Base-by-base conservation (phyloP, 1,284 basidiomycete species). In the Schizophyllum amplum region DNA sequence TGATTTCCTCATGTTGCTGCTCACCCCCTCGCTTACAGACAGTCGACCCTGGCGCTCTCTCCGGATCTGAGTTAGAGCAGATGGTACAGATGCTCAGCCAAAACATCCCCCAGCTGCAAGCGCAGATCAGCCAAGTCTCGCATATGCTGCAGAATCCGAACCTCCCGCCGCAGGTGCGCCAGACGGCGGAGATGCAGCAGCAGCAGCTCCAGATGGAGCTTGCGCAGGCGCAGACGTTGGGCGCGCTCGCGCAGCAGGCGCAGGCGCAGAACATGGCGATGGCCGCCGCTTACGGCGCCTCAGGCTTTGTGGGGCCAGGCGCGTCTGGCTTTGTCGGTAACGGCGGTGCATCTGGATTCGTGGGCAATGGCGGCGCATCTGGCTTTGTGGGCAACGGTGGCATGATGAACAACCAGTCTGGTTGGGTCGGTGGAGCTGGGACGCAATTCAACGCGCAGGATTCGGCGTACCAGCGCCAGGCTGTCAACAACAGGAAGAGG, bases 391-490 rank as follows among this genome's bases (percentile, higher is more conserved):
- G 20, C 13, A 59, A 59, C 42, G 54, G 51, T 20, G 48, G 48
- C 49, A 50, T 50, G 48, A 50, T 50, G 48, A 20, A 11, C 13
- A 11, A 11, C 9, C 48, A 50, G 48, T 21, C 21, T 9, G 48
- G 48, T n/a, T 50, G 56, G 48, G 57, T 53, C 4, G 33, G 55
- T 15, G 33, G 33, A 9, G 17, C 11, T 42, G 33, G 33, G 33
- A 42, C 13, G 3, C 85, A 86, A 66, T 78, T 79, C 47, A 74
- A 78, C 51, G 78, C 78, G 5, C 81, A 82, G 65, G 89, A 91
- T 61, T 90, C 88, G 13, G 86, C 90, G n/a, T 92, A 92, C 68
- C 89, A 92, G 68, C 77, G 90, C 51, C 67, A 90, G 54, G 88
- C 90, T 25, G 69, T 91, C 57, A 92, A 91, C 66, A 90, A 87